Evolutionary conservation across 2,329 filamentous ascomycete genomes (phyloP).

Genomic region (Magnaporthiopsis incrustans): DNA sequence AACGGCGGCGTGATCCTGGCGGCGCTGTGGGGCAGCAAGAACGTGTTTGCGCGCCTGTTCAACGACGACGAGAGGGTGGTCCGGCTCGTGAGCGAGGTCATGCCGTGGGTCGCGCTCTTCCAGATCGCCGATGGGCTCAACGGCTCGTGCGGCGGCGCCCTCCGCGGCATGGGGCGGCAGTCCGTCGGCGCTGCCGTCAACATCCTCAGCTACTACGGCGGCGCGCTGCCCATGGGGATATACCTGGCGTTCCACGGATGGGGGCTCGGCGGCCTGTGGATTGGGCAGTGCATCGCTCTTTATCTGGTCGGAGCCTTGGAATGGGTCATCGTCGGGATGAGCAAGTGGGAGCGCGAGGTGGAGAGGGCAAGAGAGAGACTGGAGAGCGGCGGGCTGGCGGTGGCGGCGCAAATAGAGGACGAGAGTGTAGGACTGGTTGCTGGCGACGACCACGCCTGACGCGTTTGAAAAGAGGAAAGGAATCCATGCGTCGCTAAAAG

Average conservation of each 20-base stretch:
- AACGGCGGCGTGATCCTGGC: conserved; percentile 60
- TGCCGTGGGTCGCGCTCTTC: conserved; percentile 82
- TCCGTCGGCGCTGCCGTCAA: conserved; percentile 80
- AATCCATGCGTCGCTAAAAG: neutral
- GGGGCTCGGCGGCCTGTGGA: conserved; percentile 73
- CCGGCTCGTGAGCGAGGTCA: conserved; percentile 62
- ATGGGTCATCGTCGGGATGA: conserved; percentile 71
- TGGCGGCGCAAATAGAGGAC: neutral
- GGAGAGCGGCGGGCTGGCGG: conserved; percentile 35
- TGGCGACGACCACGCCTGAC: neutral
- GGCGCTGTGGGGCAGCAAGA: conserved; percentile 60
- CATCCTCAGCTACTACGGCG: conserved; percentile 74
- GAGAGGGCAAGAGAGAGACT: conserved; percentile 62
- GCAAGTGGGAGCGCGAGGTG: conserved; percentile 70
- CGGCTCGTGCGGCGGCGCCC: conserved; percentile 71
- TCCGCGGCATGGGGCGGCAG: conserved; percentile 79
- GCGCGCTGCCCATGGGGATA: conserved; percentile 72
- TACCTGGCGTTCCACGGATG: conserved; percentile 81
- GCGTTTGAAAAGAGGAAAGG: neutral
- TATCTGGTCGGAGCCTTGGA: conserved; percentile 73
- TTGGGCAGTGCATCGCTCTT: conserved; percentile 73
- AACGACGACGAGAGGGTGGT: conserved; percentile 70
- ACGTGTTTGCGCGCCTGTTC: conserved; percentile 71
- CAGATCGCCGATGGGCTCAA: conserved; percentile 86
- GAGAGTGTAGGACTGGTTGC: too few species aligned